Base-by-base conservation (phyloP, 805 yeast genomes). In the Saccharomyces paradoxus region DNA sequence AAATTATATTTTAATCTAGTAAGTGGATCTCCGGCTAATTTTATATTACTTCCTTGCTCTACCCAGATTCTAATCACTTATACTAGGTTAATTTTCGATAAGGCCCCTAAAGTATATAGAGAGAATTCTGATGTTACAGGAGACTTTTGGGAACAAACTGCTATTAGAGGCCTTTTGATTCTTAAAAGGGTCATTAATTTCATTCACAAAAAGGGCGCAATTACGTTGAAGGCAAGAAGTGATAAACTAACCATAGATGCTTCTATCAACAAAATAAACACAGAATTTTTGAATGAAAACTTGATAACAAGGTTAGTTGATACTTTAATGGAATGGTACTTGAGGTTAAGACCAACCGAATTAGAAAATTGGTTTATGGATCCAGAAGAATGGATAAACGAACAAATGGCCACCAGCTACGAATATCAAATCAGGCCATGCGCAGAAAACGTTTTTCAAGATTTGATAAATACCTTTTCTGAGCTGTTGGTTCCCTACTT, bases 341-440 rank as follows among this genome's bases (percentile, higher is more conserved):
- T 94, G 58, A 80, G 85, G 54, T 69, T 91, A 50, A 81, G 83
- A 55, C 89, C 92, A 0, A 69, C 78, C 1, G 97, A 91, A 65
- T 68, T 92, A 50, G 95, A 87, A 61, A 74, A 81, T 41, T 94
- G 98, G 98, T 67, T 76, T 12, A 68, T 79, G 17, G 96, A 90
- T 56, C 97, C 98, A 0, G 98, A 90, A 67, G 97, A 89, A 67
- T 94, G 96, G 89, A 83, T 87, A 22, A 83, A 84, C 58, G 96
- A 89, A 63, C 96, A 90, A 60, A 72, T 84, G 55, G 78, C 83
- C 51, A 74, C 82, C 4, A 84, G 86, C 64, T 89, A 88, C 83
- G 97, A 91, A 65, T 89, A 75, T 66, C 91, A 87, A 65, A 77
- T 90, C 12, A 76, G 95, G 54, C 89, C 92, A 3, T 89, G 97